Percentiles rank a stretch among this genome's conserved stretches.
Evolutionary conservation across 257 asterid genomes (phyloP).

Genomic region (Primulina tabacum): DNA sequence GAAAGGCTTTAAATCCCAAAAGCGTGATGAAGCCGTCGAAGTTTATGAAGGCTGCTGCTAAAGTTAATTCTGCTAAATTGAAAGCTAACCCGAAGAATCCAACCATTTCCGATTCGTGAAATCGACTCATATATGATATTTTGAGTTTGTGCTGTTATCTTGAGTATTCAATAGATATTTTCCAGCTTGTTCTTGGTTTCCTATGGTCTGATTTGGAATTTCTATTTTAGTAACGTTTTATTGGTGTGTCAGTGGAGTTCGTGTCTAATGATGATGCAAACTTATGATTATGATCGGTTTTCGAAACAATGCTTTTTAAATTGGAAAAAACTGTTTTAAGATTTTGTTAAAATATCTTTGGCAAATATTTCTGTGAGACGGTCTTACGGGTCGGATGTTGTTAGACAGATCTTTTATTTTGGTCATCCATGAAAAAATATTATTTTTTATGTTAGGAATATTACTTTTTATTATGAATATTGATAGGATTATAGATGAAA

Average conservation of each 20-base stretch:
- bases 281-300: too few relatives aligned
- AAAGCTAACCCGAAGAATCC: conserved; percentile 38
- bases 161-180: background rate
- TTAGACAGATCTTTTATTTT: too few relatives aligned
- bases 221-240: background rate
- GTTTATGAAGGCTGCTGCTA: conserved; percentile 65
- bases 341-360: too few relatives aligned
- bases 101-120: background rate
- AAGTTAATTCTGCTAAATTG: conserved; percentile 43
- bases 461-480: too few relatives aligned
- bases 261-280: too few relatives aligned
- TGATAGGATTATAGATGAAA: too few relatives aligned
- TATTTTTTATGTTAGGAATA: too few relatives aligned
- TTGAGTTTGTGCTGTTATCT: background rate
- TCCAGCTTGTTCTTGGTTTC: background rate
- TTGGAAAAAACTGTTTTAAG: too few relatives aligned
- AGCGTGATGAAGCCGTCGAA: conserved; percentile 51
- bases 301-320: too few relatives aligned
- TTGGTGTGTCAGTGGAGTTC: background rate
- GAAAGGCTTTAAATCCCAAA: conserved; percentile 77
- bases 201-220: background rate
- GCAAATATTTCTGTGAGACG: too few relatives aligned
- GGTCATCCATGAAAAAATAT: too few relatives aligned
- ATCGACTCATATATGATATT: background rate
- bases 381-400: too few relatives aligned